These are phyloP conservation scores for Sclerotiophoma versabilis DNA, from an alignment of 2,329 filamentous ascomycete genomes.

Conservation along the genomic window DNA sequence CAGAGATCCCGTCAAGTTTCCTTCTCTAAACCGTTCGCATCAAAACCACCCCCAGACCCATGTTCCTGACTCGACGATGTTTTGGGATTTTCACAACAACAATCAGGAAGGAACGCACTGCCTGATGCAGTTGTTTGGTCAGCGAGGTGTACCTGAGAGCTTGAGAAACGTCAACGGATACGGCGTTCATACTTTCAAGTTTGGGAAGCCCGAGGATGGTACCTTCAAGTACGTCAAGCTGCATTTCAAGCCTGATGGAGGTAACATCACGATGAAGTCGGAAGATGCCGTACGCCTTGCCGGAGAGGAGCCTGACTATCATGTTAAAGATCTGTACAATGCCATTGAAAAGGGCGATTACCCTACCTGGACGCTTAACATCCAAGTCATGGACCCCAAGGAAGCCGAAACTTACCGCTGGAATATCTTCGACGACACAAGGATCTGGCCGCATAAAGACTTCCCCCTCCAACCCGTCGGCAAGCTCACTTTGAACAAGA, in stretches of 20 bases:
- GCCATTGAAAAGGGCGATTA: constrained; percentile 56
- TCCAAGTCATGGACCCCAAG: constrained; percentile 63
- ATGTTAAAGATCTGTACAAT: constrained; percentile 51
- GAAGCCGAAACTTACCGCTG: constrained; percentile 57
- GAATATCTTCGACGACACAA: constrained; percentile 65
- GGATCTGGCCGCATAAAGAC: constrained; percentile 61
- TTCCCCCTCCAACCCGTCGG: constrained; percentile 60
- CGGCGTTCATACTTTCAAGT: constrained; percentile 56
- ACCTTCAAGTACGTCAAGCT: constrained; percentile 59
- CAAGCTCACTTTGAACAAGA: constrained; percentile 59
- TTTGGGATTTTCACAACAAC: constrained; percentile 52
- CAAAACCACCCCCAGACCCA: constrained; percentile 46
- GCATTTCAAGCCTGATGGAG: constrained; percentile 58
- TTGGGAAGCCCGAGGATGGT: constrained; percentile 49
- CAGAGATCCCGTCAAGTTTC: constrained; percentile 54
- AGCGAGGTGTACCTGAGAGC: constrained; percentile 59
- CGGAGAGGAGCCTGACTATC: constrained; percentile 48
- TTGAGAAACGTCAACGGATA: constrained; percentile 57
- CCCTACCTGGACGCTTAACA: constrained; percentile 60
- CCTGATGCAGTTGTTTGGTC: constrained; percentile 61
- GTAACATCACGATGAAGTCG: constrained; percentile 54
- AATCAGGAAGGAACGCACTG: constrained; percentile 61
- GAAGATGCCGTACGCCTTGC: constrained; percentile 47
- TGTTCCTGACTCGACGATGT: constrained; percentile 48
- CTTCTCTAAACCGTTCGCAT: constrained; percentile 49